Evolutionary conservation across 495 filamentous ascomycete genomes (phyloP).

Genomic region (Tuber borchii): DNA sequence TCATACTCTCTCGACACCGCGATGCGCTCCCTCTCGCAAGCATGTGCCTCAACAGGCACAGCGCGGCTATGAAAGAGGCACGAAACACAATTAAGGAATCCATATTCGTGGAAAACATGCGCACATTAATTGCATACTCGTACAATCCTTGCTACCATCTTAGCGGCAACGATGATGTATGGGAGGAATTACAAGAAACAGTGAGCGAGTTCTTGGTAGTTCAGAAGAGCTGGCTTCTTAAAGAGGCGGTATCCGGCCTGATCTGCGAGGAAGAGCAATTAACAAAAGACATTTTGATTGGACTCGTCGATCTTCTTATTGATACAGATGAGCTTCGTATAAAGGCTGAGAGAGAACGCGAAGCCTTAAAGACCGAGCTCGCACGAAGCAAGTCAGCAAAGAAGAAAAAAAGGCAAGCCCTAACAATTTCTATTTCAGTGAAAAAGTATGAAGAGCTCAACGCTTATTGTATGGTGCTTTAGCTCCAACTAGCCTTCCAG

Average conservation of each 20-base stretch:
- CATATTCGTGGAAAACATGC: neutral
- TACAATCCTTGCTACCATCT: neutral
- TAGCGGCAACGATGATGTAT: neutral
- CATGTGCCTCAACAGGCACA: neutral
- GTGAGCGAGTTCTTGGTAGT: neutral
- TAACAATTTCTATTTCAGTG: neutral
- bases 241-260: neutral
- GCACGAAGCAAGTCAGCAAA: neutral
- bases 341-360: neutral
- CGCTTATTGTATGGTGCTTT: neutral
- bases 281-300: neutral
- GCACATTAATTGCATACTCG: neutral
- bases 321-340: neutral
- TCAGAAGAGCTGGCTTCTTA: neutral
- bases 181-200: neutral
- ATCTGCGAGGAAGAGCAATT: neutral
- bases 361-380: too few species aligned
- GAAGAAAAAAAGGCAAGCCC: neutral
- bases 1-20: neutral
- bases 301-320: neutral
- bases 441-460: neutral
- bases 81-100: neutral
- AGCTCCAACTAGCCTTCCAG: neutral
- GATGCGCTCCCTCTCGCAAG: neutral
- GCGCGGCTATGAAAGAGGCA: neutral